Conservation (phyloP, 108 stramenopile species). For the Cyclostephanos tholiformis region DNA sequence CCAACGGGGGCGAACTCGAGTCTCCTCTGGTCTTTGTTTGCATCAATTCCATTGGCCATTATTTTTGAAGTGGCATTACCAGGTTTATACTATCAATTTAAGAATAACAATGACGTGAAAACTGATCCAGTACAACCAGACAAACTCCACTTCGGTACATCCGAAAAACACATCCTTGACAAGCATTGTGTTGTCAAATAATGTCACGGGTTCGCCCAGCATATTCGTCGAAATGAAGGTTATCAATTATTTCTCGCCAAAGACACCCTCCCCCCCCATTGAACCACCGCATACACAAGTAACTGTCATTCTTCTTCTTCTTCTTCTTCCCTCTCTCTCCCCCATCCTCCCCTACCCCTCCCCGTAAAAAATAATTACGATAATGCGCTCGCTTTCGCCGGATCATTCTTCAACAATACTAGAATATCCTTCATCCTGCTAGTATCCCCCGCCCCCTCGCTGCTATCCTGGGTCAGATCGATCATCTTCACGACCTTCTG, state of each 20-base stretch:
- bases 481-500: constrained; percentile 89
- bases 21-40: too few species aligned
- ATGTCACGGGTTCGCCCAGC: neutral
- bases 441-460: constrained; percentile 61
- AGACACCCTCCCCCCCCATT: too few species aligned
- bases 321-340: neutral
- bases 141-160: too few species aligned
- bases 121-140: too few species aligned
- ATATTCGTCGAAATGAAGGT: too few species aligned
- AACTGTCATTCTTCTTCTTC: neutral
- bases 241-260: neutral
- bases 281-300: neutral
- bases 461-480: constrained; percentile 77
- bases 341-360: neutral
- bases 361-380: neutral
- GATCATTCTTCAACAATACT: constrained; percentile 88
- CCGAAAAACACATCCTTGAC: neutral
- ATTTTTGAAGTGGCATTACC: too few species aligned
- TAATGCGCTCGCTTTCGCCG: constrained; percentile 64
- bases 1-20: too few species aligned
- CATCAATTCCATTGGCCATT: too few species aligned
- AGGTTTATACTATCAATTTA: too few species aligned
- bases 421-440: constrained; percentile 85
- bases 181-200: neutral
- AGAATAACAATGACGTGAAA: too few species aligned